These are phyloP conservation scores for Sporothrix brasiliensis DNA, from an alignment of 2,329 filamentous ascomycete species.

Conservation along the genomic window DNA sequence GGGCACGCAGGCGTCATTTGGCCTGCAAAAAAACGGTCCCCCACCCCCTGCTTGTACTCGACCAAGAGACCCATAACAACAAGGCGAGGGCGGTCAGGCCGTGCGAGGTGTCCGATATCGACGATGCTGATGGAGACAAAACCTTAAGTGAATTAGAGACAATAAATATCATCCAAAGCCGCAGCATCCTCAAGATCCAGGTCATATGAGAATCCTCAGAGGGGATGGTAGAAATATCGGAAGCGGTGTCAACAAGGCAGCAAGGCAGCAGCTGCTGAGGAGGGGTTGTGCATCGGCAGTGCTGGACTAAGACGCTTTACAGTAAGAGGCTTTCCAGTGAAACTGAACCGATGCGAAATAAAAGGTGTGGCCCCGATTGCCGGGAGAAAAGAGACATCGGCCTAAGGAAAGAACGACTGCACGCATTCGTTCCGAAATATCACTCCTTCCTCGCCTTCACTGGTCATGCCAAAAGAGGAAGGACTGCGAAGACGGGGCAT, in stretches of 20 bases:
- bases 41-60: neutral
- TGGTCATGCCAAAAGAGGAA: constrained; percentile 18
- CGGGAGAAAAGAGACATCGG: neutral
- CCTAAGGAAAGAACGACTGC: constrained; percentile 17
- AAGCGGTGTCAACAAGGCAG: constrained; percentile 27
- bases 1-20: constrained; percentile 12
- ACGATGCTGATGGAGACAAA: neutral
- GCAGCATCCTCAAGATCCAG: neutral
- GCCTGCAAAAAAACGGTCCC: constrained; percentile 2
- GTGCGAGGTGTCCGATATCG: constrained; percentile 2
- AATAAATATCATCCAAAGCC: neutral
- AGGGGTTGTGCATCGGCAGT: neutral
- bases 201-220: neutral
- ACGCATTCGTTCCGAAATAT: constrained; percentile 4
- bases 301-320: neutral
- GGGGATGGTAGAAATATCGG: neutral
- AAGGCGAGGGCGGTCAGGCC: neutral
- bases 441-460: constrained; percentile 1
- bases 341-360: neutral
- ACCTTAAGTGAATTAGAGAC: neutral
- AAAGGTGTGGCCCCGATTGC: constrained; percentile 3
- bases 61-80: constrained; percentile 14
- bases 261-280: constrained; percentile 18
- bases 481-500: constrained; percentile 1
- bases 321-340: neutral